Conservation (phyloP, 495 filamentous ascomycete species). For the Jackrogersella multiformis region DNA sequence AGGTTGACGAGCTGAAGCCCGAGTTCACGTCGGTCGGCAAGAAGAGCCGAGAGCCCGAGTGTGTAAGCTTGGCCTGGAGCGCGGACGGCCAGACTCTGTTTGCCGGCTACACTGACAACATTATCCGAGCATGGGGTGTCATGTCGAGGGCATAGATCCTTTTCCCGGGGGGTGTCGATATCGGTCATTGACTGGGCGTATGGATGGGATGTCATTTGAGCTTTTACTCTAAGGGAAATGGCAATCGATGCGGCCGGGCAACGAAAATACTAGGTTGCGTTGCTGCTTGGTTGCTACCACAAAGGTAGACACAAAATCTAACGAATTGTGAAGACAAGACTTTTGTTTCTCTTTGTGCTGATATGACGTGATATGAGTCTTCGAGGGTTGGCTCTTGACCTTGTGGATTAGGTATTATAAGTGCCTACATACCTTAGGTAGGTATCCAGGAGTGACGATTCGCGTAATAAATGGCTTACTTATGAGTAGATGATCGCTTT, state of each 20-base stretch:
- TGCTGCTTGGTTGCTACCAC: constrained; percentile 42
- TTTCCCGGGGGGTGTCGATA: constrained; percentile 39
- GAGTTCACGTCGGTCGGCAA: constrained; percentile 96
- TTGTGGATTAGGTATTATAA: too few relatives aligned
- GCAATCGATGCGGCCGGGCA: constrained; percentile 43
- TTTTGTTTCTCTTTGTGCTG: not conserved
- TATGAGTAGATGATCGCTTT: not conserved
- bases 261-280: constrained; percentile 43
- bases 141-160: constrained; percentile 73
- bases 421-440: too few relatives aligned
- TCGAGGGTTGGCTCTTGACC: not conserved
- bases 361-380: constrained; percentile 6
- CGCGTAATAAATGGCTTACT: too few relatives aligned
- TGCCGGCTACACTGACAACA: constrained; percentile 99
- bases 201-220: constrained; percentile 50
- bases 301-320: constrained; percentile 47
- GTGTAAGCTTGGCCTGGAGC: constrained; percentile 94
- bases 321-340: constrained; percentile 48
- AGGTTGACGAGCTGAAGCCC: constrained; percentile 99
- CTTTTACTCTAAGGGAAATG: constrained; percentile 46
- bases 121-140: constrained; percentile 99
- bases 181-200: constrained; percentile 51
- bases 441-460: too few relatives aligned
- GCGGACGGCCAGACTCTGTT: constrained; percentile 99
- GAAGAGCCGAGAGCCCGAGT: constrained; percentile 99